Evolutionary conservation across 306 rosid genomes (phyloP).

Genomic region (Aeschynomene evenia): DNA sequence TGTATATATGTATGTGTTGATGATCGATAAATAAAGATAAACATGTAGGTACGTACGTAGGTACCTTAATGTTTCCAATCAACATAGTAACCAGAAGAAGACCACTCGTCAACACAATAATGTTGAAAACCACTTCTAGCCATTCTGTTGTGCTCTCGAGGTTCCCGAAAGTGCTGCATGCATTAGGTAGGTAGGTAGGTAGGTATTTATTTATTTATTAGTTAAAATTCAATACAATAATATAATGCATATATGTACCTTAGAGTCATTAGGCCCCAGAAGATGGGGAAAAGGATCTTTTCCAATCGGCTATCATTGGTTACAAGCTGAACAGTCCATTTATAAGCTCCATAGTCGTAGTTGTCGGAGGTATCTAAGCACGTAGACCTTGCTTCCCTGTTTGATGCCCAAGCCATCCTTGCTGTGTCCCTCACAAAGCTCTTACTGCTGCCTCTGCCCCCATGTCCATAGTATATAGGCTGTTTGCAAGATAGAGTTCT

Average conservation of each 20-base stretch:
- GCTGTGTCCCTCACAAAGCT: slow-evolving; percentile 45
- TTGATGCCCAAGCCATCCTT: slow-evolving; percentile 63
- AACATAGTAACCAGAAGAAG: slow-evolving; percentile 89
- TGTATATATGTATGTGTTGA: too few relatives aligned
- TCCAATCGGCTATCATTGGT: slow-evolving; percentile 73
- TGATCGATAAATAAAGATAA: too few relatives aligned
- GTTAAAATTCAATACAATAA: too few relatives aligned
- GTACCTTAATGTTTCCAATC: slow-evolving; percentile 94
- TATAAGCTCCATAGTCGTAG: slow-evolving; percentile 78
- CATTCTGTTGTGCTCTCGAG: slow-evolving; percentile 92
- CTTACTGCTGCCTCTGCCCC: too few relatives aligned
- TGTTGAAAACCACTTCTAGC: slow-evolving; percentile 90
- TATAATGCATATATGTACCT: too few relatives aligned
- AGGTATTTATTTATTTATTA: too few relatives aligned
- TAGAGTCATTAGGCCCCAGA: slow-evolving; percentile 97
- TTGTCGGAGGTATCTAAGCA: slow-evolving; percentile 61
- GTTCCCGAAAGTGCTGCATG: slow-evolving; percentile 96
- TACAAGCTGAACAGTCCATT: slow-evolving; percentile 90
- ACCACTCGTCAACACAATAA: slow-evolving; percentile 88
- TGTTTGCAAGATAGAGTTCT: slow-evolving; percentile 60
- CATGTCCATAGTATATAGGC: slow-evolving; percentile 72
- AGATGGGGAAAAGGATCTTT: slow-evolving; percentile 89
- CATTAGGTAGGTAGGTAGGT: too few relatives aligned
- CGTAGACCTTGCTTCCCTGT: slow-evolving; percentile 59
- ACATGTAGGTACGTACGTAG: too few relatives aligned